phyloP scores from a whole-genome alignment of 352 stramenopile species.

The Pythium vanterpoolii region DNA sequence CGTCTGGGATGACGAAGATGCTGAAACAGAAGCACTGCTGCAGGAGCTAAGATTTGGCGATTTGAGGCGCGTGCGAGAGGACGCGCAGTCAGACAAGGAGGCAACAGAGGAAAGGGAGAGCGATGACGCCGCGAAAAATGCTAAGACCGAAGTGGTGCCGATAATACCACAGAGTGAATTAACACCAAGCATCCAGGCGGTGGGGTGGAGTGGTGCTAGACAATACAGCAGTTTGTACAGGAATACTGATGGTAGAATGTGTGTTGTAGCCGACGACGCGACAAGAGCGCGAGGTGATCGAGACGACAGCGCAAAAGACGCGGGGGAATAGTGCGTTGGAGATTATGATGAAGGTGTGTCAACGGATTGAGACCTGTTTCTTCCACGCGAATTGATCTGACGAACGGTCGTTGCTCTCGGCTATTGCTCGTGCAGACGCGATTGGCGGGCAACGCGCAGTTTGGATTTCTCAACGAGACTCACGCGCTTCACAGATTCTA shows the following conservation, averaged over 20 bases:
- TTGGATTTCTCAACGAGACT: conserved; percentile 4
- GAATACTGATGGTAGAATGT: not conserved
- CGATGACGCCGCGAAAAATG: not conserved
- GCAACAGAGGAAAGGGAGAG: not conserved
- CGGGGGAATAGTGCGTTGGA: conserved; percentile 11
- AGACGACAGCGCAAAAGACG: conserved; percentile 6
- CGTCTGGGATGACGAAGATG: not conserved
- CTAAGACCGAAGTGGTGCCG: not conserved
- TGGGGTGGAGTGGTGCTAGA: not conserved
- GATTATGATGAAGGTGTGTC: conserved; percentile 15
- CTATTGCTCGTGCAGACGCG: not conserved
- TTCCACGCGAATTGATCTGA: no score
- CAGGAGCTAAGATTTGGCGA: conserved; percentile 14
- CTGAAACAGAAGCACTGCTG: not conserved
- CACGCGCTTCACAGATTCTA: conserved; percentile 16
- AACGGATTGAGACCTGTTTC: not conserved
- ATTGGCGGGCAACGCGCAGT: not conserved
- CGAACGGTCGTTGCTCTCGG: not conserved
- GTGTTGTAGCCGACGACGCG: conserved; percentile 3
- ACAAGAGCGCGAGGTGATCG: conserved; percentile 7
- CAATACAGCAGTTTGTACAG: not conserved
- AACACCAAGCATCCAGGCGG: not conserved
- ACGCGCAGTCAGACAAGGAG: not conserved
- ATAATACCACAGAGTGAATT: not conserved
- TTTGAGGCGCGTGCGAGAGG: not conserved